Percentiles rank a stretch among this genome's conserved stretches.
phyloP scores from a whole-genome alignment of 768 basidiomycete genomes.

The Suillus occidentalis region DNA sequence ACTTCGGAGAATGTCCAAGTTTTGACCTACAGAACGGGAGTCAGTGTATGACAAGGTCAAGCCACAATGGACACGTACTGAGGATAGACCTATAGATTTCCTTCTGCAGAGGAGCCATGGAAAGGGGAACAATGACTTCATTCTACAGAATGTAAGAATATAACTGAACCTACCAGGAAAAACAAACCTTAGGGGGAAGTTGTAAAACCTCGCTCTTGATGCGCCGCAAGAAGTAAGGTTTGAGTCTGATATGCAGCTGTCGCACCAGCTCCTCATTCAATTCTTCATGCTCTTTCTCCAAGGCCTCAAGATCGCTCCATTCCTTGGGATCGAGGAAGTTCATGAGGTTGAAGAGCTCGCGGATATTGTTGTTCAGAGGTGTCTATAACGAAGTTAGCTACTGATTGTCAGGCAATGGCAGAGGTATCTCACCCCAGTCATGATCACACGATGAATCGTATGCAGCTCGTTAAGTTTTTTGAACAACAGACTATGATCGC shows the following conservation, averaged over 20 bases:
- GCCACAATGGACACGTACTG: conserved; percentile 44
- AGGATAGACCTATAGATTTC: conserved; percentile 86
- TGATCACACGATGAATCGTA: conserved; percentile 76
- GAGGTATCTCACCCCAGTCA: conserved; percentile 69
- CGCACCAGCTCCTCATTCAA: conserved; percentile 80
- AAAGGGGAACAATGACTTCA: conserved; percentile 89
- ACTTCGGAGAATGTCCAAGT: conserved; percentile 62
- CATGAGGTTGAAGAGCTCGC: conserved; percentile 96
- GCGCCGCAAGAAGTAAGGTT: conserved; percentile 91
- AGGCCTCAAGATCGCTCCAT: conserved; percentile 72
- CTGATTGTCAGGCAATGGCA: background rate
- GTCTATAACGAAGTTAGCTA: conserved; percentile 47
- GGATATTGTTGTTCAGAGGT: conserved; percentile 94
- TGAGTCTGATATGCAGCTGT: conserved; percentile 72
- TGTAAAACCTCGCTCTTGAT: conserved; percentile 91
- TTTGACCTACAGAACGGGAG: conserved; percentile 53
- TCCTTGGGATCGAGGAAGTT: conserved; percentile 84
- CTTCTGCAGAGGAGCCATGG: conserved; percentile 83
- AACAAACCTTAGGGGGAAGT: conserved; percentile 82
- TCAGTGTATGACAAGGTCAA: conserved; percentile 10
- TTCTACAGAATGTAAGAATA: conserved; percentile 47
- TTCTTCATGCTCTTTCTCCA: conserved; percentile 74
- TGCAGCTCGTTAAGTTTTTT: conserved; percentile 80
- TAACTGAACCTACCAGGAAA: conserved; percentile 1
- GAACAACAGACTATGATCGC: conserved; percentile 76